A percentile compares a stretch with the other conserved stretches of the same genome.
Conservation (phyloP, 129 eudicot species). For the Dittrichia graveolens region DNA sequence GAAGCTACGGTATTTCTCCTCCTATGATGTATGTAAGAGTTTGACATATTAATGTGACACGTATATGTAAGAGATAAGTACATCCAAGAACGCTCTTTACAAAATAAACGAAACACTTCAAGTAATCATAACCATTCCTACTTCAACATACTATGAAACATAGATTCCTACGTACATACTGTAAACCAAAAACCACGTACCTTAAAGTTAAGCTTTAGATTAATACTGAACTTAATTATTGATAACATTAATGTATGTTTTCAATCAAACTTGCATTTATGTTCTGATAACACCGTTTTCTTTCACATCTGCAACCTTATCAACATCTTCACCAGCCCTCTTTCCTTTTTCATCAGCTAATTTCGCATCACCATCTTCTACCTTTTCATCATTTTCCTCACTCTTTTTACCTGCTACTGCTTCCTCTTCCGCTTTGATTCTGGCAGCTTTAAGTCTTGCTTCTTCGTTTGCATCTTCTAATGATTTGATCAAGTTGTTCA, state of each 20-base stretch:
- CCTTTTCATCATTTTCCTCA: slow-evolving; percentile 17
- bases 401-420: background rate
- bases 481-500: slow-evolving; percentile 46
- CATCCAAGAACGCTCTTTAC: too few species aligned
- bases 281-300: slow-evolving; percentile 9
- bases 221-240: too few species aligned
- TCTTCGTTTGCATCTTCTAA: slow-evolving; percentile 51
- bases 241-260: background rate
- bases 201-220: too few species aligned
- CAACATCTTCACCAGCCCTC: background rate
- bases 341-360: background rate
- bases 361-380: slow-evolving; percentile 13
- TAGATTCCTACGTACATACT: too few species aligned
- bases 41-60: too few species aligned
- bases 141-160: too few species aligned
- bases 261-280: background rate
- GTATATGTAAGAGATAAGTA: too few species aligned
- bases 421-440: slow-evolving; percentile 33
- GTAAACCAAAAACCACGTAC: background rate
- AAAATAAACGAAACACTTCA: too few species aligned
- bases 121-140: too few species aligned
- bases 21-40: too few species aligned
- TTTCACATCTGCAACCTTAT: background rate
- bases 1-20: too few species aligned
- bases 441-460: slow-evolving; percentile 41